Conservation (phyloP, 306 rosid species). For the Trifolium dubium region DNA sequence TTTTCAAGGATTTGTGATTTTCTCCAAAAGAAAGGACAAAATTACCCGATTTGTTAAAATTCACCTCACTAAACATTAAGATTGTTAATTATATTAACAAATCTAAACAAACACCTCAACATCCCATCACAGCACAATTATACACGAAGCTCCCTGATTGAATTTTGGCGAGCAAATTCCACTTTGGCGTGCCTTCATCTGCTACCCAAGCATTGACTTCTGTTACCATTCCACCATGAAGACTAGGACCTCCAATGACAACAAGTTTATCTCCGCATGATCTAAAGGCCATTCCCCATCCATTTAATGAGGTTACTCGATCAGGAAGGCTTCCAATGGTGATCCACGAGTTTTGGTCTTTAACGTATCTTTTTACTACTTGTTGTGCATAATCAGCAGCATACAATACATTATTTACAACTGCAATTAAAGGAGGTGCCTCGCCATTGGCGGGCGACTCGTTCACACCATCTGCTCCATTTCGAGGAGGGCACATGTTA, state of each 20-base stretch:
- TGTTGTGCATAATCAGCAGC: conserved; percentile 62
- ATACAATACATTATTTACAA: conserved; percentile 69
- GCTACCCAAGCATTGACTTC: conserved; percentile 68
- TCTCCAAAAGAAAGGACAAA: background rate
- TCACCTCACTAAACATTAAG: conserved; percentile 51
- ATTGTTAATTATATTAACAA: conserved; percentile 29
- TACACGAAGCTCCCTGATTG: conserved; percentile 60
- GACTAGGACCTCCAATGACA: conserved; percentile 63
- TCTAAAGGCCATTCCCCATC: conserved; percentile 81
- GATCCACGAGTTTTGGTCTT: conserved; percentile 50
- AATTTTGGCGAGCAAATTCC: conserved; percentile 63
- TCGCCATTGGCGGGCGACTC: conserved; percentile 43
- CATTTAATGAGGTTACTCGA: conserved; percentile 49
- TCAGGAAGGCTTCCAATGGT: conserved; percentile 68
- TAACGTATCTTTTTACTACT: conserved; percentile 59
- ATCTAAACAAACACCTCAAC: conserved; percentile 50
- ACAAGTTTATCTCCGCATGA: conserved; percentile 70
- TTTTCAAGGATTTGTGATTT: background rate
- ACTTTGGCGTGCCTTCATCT: conserved; percentile 51
- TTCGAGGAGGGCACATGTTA: conserved; percentile 60
- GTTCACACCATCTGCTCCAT: conserved; percentile 40
- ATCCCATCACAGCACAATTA: conserved; percentile 86
- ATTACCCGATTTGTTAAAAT: conserved; percentile 38
- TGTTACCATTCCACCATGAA: conserved; percentile 31
- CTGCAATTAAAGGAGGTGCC: conserved; percentile 91